Base-by-base conservation (phyloP, 331 rosid species). In the Dryas integrifolia region DNA sequence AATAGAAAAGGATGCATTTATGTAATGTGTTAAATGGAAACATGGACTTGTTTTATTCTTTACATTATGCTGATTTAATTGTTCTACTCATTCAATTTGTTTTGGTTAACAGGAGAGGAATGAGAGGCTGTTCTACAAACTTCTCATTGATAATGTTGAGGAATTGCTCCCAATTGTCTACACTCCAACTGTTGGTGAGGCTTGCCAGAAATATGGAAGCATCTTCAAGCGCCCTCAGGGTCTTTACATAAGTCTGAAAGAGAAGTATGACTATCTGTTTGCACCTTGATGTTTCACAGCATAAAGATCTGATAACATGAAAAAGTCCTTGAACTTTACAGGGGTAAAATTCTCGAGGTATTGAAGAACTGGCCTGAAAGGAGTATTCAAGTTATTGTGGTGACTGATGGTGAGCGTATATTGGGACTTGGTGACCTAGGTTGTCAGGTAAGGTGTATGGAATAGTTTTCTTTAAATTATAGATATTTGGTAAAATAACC, bases 361-460 rank as follows among this genome's bases (percentile, higher is more conserved):
- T 80, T 95, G 88, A 95, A 90, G 82, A 95, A 95, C 73, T 95
- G 99, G 99, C 96, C 98, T 1, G 96, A 90, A 74, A 92, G 78
- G 82, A 79, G 74, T 74, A 80, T 95, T 78, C 98, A 92, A 83
- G 99, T 95, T 65, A 92, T 95, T 76, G 99, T 95, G 46, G 99
- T 92, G 76, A 92, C 99, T 6, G 98, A 92, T 80, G 99, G 99
- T 58, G 99, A 95, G 85, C 99, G 99, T 64, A 95, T 95, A 58
- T 70, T 95, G 83, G 99, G 99, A 73, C 98, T 95, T 18, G 99
- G 99, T 71, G 99, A 95, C 86, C 97, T 95, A 55, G 99, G 99
- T 68, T 88, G 96, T 88, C 99, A 95, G 97, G 98, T 94, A 75
- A 60, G 30, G 14, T 30, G 30, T 41, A 14, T 8, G 8, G 55